Base-by-base conservation (phyloP, 2,329 filamentous ascomycete genomes). In the Daldinia sp. region DNA sequence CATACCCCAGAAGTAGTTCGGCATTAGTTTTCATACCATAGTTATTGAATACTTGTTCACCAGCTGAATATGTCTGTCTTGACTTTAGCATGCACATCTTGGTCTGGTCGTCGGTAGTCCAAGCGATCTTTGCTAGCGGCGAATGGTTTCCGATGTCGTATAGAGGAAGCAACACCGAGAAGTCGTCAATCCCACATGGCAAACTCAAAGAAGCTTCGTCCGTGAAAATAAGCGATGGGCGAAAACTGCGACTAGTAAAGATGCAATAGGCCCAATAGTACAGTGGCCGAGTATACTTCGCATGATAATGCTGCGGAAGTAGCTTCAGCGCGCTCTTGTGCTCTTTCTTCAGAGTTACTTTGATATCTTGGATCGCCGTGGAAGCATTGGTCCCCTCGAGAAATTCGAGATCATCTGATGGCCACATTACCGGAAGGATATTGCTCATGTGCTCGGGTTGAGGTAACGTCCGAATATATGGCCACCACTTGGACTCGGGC, bases 21-120 rank as follows among this genome's bases (percentile, higher is more conserved):
- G 88, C 89, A 70, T 93, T 93, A 5, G 89, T 91, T 75, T 92
- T 91, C 71, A 79, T 75, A 27, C 90, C 90, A 71, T 93, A 93
- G 74, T 91, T 92, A 52, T 75, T 76, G 62, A 71, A 76, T 1
- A 87, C 75, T 67, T 87, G 85, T 27, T 85, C 75, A 0, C 87
- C 86, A 0, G 85, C 76, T 3, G 66, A 49, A 68, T 88, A 83
- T 1, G 68, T 63, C 57, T 79, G 77, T 15, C 71, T 73, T 7
- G 81, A 79, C 13, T 74, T 71, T 8, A 88, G 77, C 7, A 73
- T 75, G 61, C 83, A 87, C 17, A 67, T 47, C 11, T 68, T 67
- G 3, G 68, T 63, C 6, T 77, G 71, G 9, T 81, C 76, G 19
- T 82, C 74, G 1, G 82, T 78, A 21, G 83, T 79, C 90, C 90